These are phyloP conservation scores for Alnus glutinosa DNA, from an alignment of 306 rosid genomes.

Conservation along the genomic window DNA sequence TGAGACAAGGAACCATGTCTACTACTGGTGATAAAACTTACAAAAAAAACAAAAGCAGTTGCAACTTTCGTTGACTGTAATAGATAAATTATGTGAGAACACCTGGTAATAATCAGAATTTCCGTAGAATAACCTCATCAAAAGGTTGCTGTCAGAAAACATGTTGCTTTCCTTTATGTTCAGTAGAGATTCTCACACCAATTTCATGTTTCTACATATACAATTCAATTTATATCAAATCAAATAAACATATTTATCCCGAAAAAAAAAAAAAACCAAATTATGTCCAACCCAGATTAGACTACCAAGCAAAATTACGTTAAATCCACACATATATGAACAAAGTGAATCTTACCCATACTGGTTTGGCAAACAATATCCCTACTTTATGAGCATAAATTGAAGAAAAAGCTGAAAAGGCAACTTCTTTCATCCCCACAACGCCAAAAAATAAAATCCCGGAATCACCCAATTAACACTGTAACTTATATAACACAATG, in stretches of 20 bases:
- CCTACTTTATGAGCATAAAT: not conserved
- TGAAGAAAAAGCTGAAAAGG: not conserved
- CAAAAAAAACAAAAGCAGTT: not conserved
- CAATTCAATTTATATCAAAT: too few relatives aligned
- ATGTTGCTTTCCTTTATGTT: slow-evolving; percentile 3
- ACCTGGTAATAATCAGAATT: not conserved
- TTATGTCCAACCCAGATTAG: not conserved
- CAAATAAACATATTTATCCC: not conserved
- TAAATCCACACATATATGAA: not conserved
- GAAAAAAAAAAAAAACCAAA: too few relatives aligned
- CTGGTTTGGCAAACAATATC: not conserved
- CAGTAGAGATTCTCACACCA: not conserved
- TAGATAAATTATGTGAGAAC: not conserved
- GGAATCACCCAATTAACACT: slow-evolving; percentile 7
- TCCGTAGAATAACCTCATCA: too few relatives aligned
- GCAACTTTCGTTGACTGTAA: too few relatives aligned
- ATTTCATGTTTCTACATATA: not conserved
- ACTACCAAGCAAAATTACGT: not conserved
- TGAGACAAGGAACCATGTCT: not conserved
- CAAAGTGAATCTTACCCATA: not conserved
- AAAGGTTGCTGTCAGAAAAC: not conserved
- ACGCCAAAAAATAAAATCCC: not conserved
- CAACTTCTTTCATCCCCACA: not conserved
- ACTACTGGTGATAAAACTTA: not conserved
- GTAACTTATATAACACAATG: not conserved